Percentiles rank a stretch among this genome's conserved stretches.
phyloP scores from a whole-genome alignment of 257 asterid genomes.

The Lavandula angustifolia region DNA sequence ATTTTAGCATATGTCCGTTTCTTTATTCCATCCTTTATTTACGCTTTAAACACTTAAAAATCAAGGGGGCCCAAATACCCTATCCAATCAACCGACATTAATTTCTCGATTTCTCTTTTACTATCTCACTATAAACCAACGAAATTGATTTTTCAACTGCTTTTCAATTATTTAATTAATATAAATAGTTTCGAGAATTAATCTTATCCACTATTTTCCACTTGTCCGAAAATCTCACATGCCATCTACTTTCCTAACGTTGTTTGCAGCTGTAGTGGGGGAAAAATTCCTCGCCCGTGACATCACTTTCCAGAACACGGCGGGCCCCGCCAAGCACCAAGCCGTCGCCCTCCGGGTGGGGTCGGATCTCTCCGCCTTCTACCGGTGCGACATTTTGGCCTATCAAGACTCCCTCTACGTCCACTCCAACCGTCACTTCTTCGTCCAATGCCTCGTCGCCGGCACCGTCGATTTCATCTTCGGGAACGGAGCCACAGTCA shows the following conservation, averaged over 20 bases:
- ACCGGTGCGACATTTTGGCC: constrained; percentile 51
- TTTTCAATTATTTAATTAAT: too few relatives aligned
- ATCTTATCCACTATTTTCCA: constrained; percentile 7
- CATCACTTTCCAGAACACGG: constrained; percentile 66
- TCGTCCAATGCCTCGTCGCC: constrained; percentile 44
- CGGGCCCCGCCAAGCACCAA: constrained; percentile 65
- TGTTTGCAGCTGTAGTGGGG: constrained; percentile 60
- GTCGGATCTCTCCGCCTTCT: constrained; percentile 61
- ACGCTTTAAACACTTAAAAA: too few relatives aligned
- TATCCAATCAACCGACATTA: too few relatives aligned
- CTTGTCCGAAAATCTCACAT: neutral
- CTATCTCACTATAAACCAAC: neutral
- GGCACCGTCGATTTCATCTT: constrained; percentile 72
- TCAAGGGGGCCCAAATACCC: too few relatives aligned
- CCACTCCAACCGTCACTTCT: constrained; percentile 64
- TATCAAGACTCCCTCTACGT: constrained; percentile 61
- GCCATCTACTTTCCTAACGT: neutral
- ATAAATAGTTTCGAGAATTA: neutral
- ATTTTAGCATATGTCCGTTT: too few relatives aligned
- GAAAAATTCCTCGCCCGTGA: constrained; percentile 62
- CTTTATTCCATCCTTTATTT: too few relatives aligned
- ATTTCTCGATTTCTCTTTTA: too few relatives aligned
- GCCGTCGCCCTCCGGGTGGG: constrained; percentile 76
- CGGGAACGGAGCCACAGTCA: constrained; percentile 54
- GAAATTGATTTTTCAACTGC: neutral